Evolutionary conservation across 768 basidiomycete genomes (phyloP), one percentile per base, ranked within the genome.

Genomic region (Lactarius deliciosus): DNA sequence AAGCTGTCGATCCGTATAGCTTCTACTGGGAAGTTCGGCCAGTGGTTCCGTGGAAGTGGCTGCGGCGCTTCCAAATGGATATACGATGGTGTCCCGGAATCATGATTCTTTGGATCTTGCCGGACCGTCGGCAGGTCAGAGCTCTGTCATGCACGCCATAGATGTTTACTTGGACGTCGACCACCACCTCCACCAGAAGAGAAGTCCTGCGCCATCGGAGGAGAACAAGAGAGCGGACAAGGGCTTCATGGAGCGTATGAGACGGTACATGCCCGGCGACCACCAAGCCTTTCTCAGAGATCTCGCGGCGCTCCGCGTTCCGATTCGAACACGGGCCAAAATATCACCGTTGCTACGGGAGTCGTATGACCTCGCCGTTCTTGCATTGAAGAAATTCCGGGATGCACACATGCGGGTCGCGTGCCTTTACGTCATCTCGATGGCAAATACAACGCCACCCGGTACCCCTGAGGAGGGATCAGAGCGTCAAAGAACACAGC

Each of bases 121-220:
- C 65, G 96, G 96, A 0, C 96, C 96, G 28, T 94, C 92, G 11
- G 96, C 94, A 1, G 96, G 96, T 2, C 96, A 99, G 79, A 94
- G 92, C 76, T 89, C 88, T 60, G 84, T 96, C 63, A 94, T 99
- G 81, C 92, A 88, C 71, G 88, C 91, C 10, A 79, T 92, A 28
- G 91, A 92, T 74, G 78, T 95, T 76, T 92, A 93, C 81, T 83
- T 93, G 57, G 91, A 94, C 68, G 88, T 97, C 75, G 89, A 98
- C 77, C 90, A 93, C 77, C 89, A 89, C 69, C 87, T 94, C 74
- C 81, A 85, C 53, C 82, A 88, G 68, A 81, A 86, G 75, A 81
- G 88, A 73, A 78, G 85, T 77, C 91, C 90, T 68, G 78, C 84
- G 28, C 83, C 94, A 61, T 87, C 91, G 61, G 76, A 81, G 57